phyloP scores from a whole-genome alignment of 495 filamentous ascomycete genomes.

The Opeltia flavorubescens region DNA sequence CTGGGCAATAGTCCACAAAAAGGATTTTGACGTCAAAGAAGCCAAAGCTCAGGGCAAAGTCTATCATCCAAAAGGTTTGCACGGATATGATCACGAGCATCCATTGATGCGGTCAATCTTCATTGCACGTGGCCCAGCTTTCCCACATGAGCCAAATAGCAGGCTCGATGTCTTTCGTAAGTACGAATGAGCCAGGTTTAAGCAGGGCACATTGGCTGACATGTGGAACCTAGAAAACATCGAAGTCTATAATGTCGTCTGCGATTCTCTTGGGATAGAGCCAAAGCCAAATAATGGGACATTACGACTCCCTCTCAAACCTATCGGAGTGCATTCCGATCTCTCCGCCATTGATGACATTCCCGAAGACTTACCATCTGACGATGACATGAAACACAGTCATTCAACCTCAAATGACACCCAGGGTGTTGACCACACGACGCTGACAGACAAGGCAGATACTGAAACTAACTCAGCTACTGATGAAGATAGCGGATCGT shows the following conservation, averaged over 20 bases:
- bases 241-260: conserved; percentile 91
- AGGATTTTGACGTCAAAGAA: conserved; percentile 31
- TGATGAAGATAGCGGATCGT: conserved; percentile 4
- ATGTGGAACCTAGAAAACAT: conserved; percentile 51
- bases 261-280: conserved; percentile 30
- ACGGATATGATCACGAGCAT: conserved; percentile 37
- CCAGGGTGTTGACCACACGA: not conserved
- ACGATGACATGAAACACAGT: not conserved
- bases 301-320: conserved; percentile 57
- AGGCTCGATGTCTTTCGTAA: conserved; percentile 71
- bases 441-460: not conserved
- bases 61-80: conserved; percentile 33
- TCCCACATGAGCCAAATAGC: conserved; percentile 62
- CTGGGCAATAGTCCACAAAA: conserved; percentile 35
- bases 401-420: not conserved
- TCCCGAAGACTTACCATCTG: conserved; percentile 21
- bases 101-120: conserved; percentile 41
- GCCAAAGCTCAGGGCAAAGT: conserved; percentile 20
- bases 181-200: conserved; percentile 27
- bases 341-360: conserved; percentile 18
- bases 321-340: conserved; percentile 54
- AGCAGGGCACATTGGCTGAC: not conserved
- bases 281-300: conserved; percentile 37
- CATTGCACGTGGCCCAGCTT: conserved; percentile 35
- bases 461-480: not conserved